Conservation (phyloP, 1,139 yeast species). For the Yamadazyma songkhlaensis region DNA sequence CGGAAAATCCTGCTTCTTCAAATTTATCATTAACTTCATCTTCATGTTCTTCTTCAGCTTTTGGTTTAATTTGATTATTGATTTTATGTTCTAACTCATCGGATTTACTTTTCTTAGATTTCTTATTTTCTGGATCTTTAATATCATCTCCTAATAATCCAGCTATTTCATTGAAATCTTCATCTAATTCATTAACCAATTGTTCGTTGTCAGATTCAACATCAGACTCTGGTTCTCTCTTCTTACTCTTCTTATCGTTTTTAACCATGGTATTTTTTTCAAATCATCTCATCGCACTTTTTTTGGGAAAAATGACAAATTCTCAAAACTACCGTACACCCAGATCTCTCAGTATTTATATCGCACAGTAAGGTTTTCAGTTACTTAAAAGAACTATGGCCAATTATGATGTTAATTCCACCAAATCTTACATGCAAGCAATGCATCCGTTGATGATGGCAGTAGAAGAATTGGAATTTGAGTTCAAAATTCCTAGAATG, state of each 20-base stretch:
- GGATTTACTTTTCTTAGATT: constrained; percentile 16
- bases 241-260: constrained; percentile 13
- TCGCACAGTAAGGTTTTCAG: background rate
- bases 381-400: constrained; percentile 13
- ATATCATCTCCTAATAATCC: constrained; percentile 46
- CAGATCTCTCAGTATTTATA: no score
- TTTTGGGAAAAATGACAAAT: constrained; percentile 1
- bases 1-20: constrained; percentile 60
- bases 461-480: constrained; percentile 29
- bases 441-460: constrained; percentile 63
- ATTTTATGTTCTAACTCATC: constrained; percentile 16
- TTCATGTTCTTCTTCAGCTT: constrained; percentile 17
- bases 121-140: constrained; percentile 37
- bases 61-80: constrained; percentile 12
- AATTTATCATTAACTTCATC: constrained; percentile 36
- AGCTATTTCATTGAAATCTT: constrained; percentile 56
- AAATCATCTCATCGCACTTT: constrained; percentile 26
- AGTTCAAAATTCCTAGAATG: constrained; percentile 26
- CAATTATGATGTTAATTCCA: constrained; percentile 51
- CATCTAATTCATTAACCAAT: constrained; percentile 47
- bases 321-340: background rate
- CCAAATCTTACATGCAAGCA: constrained; percentile 75
- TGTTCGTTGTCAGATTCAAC: constrained; percentile 38
- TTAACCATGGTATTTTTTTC: constrained; percentile 10
- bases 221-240: constrained; percentile 21